A percentile compares a stretch with the other conserved stretches of the same genome.
Conservation (phyloP, 768 basidiomycete species). For the Suillus lakei region DNA sequence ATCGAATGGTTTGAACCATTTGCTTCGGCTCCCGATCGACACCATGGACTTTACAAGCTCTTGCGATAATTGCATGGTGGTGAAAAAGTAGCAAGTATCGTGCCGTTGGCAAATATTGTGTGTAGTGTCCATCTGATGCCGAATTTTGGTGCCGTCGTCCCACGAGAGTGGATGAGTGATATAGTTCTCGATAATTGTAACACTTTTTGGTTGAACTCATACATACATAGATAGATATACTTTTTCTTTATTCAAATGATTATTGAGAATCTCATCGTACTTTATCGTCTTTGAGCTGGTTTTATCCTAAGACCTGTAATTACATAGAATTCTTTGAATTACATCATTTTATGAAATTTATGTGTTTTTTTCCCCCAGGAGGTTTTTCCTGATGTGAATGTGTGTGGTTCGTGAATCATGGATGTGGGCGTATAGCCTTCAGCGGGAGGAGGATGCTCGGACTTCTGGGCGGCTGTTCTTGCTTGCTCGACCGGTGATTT, state of each 20-base stretch:
- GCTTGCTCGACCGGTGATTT: too few species aligned
- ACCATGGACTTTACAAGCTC: conserved; percentile 33
- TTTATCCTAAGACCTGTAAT: too few species aligned
- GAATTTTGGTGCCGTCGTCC: conserved; percentile 20
- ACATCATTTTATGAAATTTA: too few species aligned
- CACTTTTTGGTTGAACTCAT: conserved; percentile 26
- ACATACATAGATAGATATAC: conserved; percentile 24
- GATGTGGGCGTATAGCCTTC: too few species aligned
- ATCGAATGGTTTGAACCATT: conserved; percentile 23
- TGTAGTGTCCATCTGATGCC: conserved; percentile 31
- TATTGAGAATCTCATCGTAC: too few species aligned
- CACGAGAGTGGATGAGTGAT: conserved; percentile 27
- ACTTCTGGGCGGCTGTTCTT: too few species aligned
- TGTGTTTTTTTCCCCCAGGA: too few species aligned
- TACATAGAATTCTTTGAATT: too few species aligned
- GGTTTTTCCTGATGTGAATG: too few species aligned
- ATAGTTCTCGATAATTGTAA: conserved; percentile 27
- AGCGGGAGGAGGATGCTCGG: too few species aligned
- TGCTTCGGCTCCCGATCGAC: conserved; percentile 21
- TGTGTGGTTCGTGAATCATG: too few species aligned
- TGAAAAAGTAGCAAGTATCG: conserved; percentile 26
- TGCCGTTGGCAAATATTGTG: conserved; percentile 19
- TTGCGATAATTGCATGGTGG: neutral
- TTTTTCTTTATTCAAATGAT: neutral
- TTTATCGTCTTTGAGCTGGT: too few species aligned